Evolutionary conservation across 2,329 filamentous ascomycete species (phyloP).

Genomic region (Phialophora expanda): DNA sequence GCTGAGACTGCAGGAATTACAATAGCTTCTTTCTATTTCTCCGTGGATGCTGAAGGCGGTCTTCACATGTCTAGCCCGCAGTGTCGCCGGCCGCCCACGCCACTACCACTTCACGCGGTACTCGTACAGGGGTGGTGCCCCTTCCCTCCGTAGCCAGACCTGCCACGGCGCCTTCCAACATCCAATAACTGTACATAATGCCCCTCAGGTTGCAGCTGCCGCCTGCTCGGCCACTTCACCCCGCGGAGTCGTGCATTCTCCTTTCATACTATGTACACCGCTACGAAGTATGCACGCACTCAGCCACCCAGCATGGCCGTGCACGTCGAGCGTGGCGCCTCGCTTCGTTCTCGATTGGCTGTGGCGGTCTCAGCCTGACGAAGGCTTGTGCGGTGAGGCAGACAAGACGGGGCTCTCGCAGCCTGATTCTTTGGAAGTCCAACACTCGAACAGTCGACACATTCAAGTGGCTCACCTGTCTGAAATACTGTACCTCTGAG

Average conservation of each 20-base stretch:
- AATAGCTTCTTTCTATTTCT: background rate
- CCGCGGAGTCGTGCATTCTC: background rate
- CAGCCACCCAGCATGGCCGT: background rate
- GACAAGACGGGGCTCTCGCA: too few species aligned
- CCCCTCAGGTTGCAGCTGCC: background rate
- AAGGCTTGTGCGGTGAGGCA: background rate
- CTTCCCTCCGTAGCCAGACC: background rate
- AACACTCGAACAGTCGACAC: too few species aligned
- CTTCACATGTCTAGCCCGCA: background rate
- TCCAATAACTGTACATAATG: background rate
- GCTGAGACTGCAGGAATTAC: background rate
- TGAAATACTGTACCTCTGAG: too few species aligned
- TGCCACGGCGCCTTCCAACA: background rate
- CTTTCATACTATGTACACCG: background rate
- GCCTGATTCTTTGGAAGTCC: too few species aligned
- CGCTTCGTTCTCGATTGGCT: background rate
- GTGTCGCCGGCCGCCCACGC: background rate
- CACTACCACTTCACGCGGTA: too few species aligned
- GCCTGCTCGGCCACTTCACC: background rate
- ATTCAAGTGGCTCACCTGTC: too few species aligned
- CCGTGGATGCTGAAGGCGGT: too few species aligned
- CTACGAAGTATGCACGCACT: background rate
- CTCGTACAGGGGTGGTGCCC: too few species aligned
- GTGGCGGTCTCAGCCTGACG: background rate
- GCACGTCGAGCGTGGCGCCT: background rate